Base-by-base conservation (phyloP, 441 rosid species). In the Biscutella auriculata region DNA sequence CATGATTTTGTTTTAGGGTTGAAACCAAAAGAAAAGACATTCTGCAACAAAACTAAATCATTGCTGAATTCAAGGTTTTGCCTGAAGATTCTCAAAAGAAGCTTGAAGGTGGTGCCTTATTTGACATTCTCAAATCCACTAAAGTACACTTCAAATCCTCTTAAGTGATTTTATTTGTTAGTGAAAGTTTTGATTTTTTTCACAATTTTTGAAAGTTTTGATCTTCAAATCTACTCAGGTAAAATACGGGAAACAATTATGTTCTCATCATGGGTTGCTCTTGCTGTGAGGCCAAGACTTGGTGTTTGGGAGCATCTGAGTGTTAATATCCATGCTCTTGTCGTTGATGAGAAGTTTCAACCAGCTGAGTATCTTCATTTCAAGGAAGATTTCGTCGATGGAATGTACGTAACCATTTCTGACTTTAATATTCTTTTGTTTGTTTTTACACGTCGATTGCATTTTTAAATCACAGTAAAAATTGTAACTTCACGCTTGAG, bases 221-320 rank as follows among this genome's bases (percentile, higher is more conserved):
- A 26, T 60, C 13, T 52, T 58, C 1, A 48, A 17, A 43, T 19
- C n/a, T n/a, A n/a, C n/a, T n/a, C n/a, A n/a, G 51, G 52, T 54
- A 30, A 3, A 29, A 59, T 35, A 45, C 46, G 87, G 98, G 98
- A 91, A 85, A 94, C 96, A 9, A 80, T 91, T 11, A 88, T 88
- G 63, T 66, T 77, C 68, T 83, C 96, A 39, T 95, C 98, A 15
- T 82, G 90, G 94, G 82, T 91, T 37, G 95, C 88, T 10, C 84
- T 91, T 28, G 96, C 98, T 27, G 90, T 91, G 26, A 86, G 98
- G 19, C 95, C 91, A 8, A 79, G 94, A 63, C 98, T 96, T 41
- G 98, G 98, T 44, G 95, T 91, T 10, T 88, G 98, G 98, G 98
- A 91, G 36, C 80, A 88, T 74, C 48, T 91, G n/a, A 80, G 87